Conservation (phyloP, 345 rosid genomes). For the Salix arbutifolia region DNA sequence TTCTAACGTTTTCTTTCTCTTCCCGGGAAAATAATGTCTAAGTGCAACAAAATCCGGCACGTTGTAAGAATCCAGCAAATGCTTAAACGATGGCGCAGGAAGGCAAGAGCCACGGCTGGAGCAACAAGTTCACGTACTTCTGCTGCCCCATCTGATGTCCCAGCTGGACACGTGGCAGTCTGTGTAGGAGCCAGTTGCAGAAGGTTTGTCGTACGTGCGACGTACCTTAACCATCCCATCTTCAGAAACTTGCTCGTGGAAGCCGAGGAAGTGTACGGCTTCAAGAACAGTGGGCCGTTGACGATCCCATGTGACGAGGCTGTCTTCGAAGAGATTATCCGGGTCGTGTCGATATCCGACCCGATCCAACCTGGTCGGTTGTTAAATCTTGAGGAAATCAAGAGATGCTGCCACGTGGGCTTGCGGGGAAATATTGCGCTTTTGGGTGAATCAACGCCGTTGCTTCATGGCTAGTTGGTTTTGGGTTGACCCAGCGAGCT, state of each 20-base stretch:
- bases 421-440: conserved; percentile 22
- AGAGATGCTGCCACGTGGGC: conserved; percentile 54
- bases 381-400: conserved; percentile 41
- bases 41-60: conserved; percentile 57
- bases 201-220: conserved; percentile 67
- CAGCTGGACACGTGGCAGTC: conserved; percentile 81
- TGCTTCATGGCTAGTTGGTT: conserved; percentile 41
- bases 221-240: conserved; percentile 79
- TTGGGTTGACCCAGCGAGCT: conserved; percentile 23
- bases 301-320: conserved; percentile 82
- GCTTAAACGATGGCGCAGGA: conserved; percentile 70
- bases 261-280: conserved; percentile 90
- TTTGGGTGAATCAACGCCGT: conserved; percentile 52
- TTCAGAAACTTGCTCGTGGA: conserved; percentile 55
- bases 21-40: conserved; percentile 31
- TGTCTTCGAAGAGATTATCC: conserved; percentile 66
- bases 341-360: conserved; percentile 39
- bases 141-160: conserved; percentile 53
- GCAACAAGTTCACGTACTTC: background rate
- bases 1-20: conserved; percentile 18
- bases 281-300: conserved; percentile 59
- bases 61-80: conserved; percentile 75
- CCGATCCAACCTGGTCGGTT: conserved; percentile 20
- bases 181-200: conserved; percentile 51
- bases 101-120: conserved; percentile 45